Evolutionary conservation across 768 basidiomycete genomes (phyloP), one percentile per base, ranked within the genome.

Genomic region (Kwoniella europaea): DNA sequence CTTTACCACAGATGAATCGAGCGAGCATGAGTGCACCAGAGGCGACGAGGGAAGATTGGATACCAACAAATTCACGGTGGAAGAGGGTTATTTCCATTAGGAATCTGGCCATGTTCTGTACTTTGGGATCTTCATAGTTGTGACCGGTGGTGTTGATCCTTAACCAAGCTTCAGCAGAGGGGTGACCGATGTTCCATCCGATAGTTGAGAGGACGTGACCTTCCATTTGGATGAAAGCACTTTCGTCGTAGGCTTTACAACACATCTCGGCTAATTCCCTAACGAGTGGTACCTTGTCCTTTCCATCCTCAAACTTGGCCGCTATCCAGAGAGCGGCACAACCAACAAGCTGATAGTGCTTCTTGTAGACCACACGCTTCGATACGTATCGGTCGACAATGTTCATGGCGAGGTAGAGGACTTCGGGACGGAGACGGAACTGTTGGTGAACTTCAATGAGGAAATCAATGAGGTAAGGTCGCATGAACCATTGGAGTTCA

Each of bases 341-440:
- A 20, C 97, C 97, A 67, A 98, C 96, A 69, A 99, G 91, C 80
- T 99, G 97, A 82, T 99, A 98, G 85, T 99, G 97, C 85, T 96
- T 98, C 87, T 93, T 93, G 86, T 94, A 98, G 71, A 99, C 97
- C 73, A 99, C 91, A 65, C 97, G 92, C 76, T 97, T 94, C 61
- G 97, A 98, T 35, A 98, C 94, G 84, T 98, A 99, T 78, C 97
- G 94, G 85, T 99, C 97, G 84, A 98, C 91, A 82, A 99, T 97
- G 87, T 98, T 98, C 85, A 98, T 89, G 12, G 96, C 92, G 84
- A 99, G 92, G 85, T 98, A 98, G 74, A 99, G 89, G 6, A 97
- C 98, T 86, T 99, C 97, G 12, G 97, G 97, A 54, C 97, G 94
- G 63, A 99, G 90, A 61, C 94, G 92, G 86, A 97, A 96, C 72